A percentile compares a stretch with the other conserved stretches of the same genome.
These are phyloP conservation scores for Cladosporium oxysporum DNA, from an alignment of 2,329 filamentous ascomycete species.

Conservation along the genomic window DNA sequence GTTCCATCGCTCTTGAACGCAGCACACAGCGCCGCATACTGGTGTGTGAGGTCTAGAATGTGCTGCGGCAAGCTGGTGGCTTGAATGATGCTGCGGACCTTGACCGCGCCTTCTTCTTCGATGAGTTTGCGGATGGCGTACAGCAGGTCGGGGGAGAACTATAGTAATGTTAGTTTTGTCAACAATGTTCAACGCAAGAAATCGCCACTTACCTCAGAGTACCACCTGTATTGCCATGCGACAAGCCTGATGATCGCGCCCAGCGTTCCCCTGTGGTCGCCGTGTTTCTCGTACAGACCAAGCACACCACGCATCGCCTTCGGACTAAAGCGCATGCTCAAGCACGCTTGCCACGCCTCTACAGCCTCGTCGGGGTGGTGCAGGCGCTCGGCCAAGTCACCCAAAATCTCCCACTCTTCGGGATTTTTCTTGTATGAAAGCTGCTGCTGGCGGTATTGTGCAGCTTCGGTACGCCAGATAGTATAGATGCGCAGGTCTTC, in stretches of 20 bases:
- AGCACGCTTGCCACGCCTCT: constrained; percentile 87
- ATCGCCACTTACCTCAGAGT: constrained; percentile 71
- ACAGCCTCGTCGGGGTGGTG: constrained; percentile 90
- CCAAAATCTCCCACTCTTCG: constrained; percentile 97
- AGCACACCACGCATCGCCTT: constrained; percentile 88
- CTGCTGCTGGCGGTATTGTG: constrained; percentile 88
- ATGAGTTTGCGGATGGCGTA: constrained; percentile 88
- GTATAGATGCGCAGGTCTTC: constrained; percentile 98
- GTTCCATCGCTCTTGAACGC: constrained; percentile 94
- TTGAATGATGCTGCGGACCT: constrained; percentile 95
- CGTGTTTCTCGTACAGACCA: constrained; percentile 72
- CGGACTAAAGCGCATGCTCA: constrained; percentile 86
- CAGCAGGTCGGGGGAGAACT: constrained; percentile 90
- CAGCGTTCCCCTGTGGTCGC: constrained; percentile 78
- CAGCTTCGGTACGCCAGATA: constrained; percentile 98
- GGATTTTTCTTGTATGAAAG: constrained; percentile 96
- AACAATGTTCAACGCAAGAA: background rate
- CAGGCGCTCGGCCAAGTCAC: constrained; percentile 85
- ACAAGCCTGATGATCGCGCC: constrained; percentile 86
- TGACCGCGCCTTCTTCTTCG: constrained; percentile 95
- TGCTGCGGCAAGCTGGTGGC: constrained; percentile 90
- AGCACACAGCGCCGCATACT: constrained; percentile 92
- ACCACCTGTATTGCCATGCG: constrained; percentile 99
- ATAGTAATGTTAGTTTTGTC: constrained; percentile 18
- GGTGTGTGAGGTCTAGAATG: constrained; percentile 90